Evolutionary conservation across 768 basidiomycete genomes (phyloP).

Genomic region (Podaxis sp.): DNA sequence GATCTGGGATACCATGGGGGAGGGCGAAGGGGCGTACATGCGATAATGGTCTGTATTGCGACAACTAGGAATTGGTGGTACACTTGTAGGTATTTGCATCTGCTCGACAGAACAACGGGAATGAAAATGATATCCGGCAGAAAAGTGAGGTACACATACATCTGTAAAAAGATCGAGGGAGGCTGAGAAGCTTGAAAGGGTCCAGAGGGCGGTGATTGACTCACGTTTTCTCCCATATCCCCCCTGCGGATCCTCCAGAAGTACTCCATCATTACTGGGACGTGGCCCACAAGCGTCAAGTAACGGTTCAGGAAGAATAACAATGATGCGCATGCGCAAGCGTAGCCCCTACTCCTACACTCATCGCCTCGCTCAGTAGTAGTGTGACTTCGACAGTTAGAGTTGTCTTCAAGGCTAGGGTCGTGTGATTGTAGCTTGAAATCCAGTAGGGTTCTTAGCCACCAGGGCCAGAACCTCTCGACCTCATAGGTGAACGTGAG

Average conservation of each 20-base stretch:
- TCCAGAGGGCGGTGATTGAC: neutral
- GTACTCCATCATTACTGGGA: conserved; percentile 32
- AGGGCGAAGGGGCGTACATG: conserved; percentile 22
- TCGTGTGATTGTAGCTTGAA: too few relatives aligned
- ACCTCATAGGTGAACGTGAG: conserved; percentile 43
- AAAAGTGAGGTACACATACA: neutral
- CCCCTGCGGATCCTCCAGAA: conserved; percentile 25
- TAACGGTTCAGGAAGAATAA: conserved; percentile 45
- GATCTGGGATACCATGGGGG: neutral
- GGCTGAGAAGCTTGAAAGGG: neutral
- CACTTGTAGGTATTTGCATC: conserved; percentile 29
- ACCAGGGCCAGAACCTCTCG: conserved; percentile 38
- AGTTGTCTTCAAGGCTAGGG: neutral
- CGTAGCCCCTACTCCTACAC: neutral
- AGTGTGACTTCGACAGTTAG: neutral
- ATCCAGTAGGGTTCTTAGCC: neutral
- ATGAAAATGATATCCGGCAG: neutral
- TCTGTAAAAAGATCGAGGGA: neutral
- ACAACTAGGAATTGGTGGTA: conserved; percentile 37
- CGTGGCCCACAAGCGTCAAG: conserved; percentile 33
- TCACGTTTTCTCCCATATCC: neutral
- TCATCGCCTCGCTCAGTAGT: neutral
- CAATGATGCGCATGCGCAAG: conserved; percentile 27
- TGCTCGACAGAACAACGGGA: conserved; percentile 14
- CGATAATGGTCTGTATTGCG: conserved; percentile 31